Base-by-base conservation (phyloP, 768 basidiomycete genomes). In the Boletus insuetus region DNA sequence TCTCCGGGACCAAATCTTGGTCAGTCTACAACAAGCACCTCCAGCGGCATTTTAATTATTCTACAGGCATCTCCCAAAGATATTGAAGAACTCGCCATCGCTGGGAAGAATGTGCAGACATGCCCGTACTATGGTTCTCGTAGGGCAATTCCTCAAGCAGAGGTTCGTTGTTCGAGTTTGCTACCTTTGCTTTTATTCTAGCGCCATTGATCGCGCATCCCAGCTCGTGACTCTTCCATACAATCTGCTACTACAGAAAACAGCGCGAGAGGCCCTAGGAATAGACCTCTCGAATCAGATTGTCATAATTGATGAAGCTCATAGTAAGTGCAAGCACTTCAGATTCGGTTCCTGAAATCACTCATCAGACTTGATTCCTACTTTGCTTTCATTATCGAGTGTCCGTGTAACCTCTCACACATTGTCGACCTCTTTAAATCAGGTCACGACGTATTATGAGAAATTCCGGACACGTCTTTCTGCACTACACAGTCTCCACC, bases 51-150 rank as follows among this genome's bases (percentile, higher is more conserved):
- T 58, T 51, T n/a, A 43, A 17, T 26, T 37, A 3, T 54, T 42
- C 7, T 41, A 3, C 31, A 95, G 94, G 91, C 94, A 0, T 79
- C 81, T 2, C 91, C 94, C 0, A 92, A 91, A 67, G 96, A 97
- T 59, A 97, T 99, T 6, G 96, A 98, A 68, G 95, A 98, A 60
- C 81, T 98, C 16, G 90, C 91, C 8, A 69, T 69, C 9, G 74
- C 85, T 2, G 97, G 97, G 3, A 79, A 82, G 49, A 75, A 83
- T 46, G 72, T 81, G 1, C 76, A 85, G 44, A 85, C 83, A 10
- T 99, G 96, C 68, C 92, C 96, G 0, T 99, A 98, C 72, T 99
- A 98, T 69, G 93, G 89, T 4, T 89, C 93, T 9, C 77, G 97
- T 41, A 76, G 81, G 51, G 94, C 94, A 14, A 93, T 98, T 50